Evolutionary conservation across 2,329 filamentous ascomycete species (phyloP).

Genomic region (Aureobasidium vineae): DNA sequence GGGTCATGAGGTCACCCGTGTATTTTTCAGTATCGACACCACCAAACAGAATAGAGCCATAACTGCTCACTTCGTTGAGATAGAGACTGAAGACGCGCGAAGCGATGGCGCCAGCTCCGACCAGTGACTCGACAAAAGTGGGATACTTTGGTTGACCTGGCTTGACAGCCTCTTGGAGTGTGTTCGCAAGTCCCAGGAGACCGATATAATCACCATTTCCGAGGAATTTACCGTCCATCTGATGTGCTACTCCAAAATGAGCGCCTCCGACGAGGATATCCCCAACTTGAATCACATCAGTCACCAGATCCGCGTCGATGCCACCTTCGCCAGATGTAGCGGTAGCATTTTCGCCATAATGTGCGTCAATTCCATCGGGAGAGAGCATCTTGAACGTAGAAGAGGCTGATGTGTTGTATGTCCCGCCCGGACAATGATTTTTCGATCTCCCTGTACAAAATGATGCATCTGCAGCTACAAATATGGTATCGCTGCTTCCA

Average conservation of each 20-base stretch:
- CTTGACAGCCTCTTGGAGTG: conserved; percentile 32
- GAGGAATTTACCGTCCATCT: conserved; percentile 33
- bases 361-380: conserved; percentile 35
- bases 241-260: conserved; percentile 36
- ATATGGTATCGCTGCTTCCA: conserved; percentile 38
- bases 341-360: conserved; percentile 36
- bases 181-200: conserved; percentile 38
- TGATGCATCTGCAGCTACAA: conserved; percentile 32
- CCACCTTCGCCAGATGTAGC: conserved; percentile 28
- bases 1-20: conserved; percentile 35
- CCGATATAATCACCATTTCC: conserved; percentile 34
- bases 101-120: conserved; percentile 35
- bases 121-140: conserved; percentile 38
- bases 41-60: conserved; percentile 39
- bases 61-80: conserved; percentile 34
- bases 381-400: conserved; percentile 34
- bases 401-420: conserved; percentile 33
- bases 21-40: conserved; percentile 38
- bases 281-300: conserved; percentile 36
- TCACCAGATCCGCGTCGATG: conserved; percentile 30
- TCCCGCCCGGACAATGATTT: conserved; percentile 35
- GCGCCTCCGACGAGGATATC: conserved; percentile 34
- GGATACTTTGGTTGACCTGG: conserved; percentile 31
- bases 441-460: conserved; percentile 3
- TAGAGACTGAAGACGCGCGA: conserved; percentile 37